A percentile compares a stretch with the other conserved stretches of the same genome.
Evolutionary conservation across 192 early-diverging fungal genomes (phyloP).

Genomic region (Entomortierella chlamydospora): DNA sequence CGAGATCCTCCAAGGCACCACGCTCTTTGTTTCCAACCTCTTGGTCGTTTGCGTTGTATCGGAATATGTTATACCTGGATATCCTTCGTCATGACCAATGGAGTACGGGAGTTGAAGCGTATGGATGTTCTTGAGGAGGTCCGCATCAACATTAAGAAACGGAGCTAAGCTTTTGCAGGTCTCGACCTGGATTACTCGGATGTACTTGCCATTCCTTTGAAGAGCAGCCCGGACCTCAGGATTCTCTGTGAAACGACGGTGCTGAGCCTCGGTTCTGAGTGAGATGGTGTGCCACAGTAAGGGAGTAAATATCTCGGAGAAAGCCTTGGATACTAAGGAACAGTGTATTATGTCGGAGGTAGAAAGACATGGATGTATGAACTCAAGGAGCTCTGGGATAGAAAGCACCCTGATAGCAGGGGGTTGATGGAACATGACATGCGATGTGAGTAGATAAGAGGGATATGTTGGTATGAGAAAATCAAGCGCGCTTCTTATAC

Average conservation of each 20-base stretch:
- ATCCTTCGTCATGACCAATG: not conserved
- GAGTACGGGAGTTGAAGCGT: constrained; percentile 2
- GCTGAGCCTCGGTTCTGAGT: constrained; percentile 11
- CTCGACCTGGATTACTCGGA: not conserved
- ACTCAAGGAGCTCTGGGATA: not conserved
- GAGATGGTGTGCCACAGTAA: constrained; percentile 19
- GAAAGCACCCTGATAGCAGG: not conserved
- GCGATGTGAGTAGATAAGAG: too few relatives aligned
- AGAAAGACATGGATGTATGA: not conserved
- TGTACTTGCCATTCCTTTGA: not conserved
- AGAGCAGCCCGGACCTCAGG: constrained; percentile 11
- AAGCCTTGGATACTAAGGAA: not conserved
- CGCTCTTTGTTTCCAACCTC: too few relatives aligned
- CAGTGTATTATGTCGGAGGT: not conserved
- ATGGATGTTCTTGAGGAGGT: constrained; percentile 3
- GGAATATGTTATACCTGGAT: not conserved
- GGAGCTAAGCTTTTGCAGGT: constrained; percentile 14
- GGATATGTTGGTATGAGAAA: too few relatives aligned
- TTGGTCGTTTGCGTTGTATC: too few relatives aligned
- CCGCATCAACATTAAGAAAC: not conserved
- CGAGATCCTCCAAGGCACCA: too few relatives aligned
- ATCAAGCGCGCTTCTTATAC: too few relatives aligned
- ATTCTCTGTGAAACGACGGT: constrained; percentile 8
- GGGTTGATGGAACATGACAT: too few relatives aligned
- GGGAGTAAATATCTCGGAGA: not conserved